Base-by-base conservation (phyloP, 805 yeast genomes). In the Pichia exigua region DNA sequence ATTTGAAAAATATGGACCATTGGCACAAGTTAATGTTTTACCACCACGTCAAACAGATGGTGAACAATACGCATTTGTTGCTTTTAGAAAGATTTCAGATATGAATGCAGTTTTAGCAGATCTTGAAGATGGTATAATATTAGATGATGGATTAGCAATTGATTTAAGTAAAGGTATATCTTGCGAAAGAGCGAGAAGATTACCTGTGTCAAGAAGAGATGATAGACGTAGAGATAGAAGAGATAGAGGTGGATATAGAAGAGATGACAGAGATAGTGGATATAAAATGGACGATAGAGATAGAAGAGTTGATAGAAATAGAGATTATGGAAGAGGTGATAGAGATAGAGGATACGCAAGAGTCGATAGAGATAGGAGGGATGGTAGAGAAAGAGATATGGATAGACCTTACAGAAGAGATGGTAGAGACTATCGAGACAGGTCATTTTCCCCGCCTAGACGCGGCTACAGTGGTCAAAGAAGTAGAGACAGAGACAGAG, bases 51-150 rank as follows among this genome's bases (percentile, higher is more conserved):
- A 76, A 28, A 75, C 75, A 51, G 82, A 78, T 57, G 81, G 81
- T 42, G 73, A 78, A 54, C 82, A 80, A 59, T 82, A 73, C 60
- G 87, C 85, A 9, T 82, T 81, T 65, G 85, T 82, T 26, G 84
- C 81, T 60, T 82, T 73, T 63, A 72, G 74, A 56, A 73, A 68
- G 47, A 59, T 67, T 17, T 78, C 75, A 55, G 81, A 77, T 60
- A 79, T 83, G 56, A 79, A 79, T 56, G 70, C 70, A 39, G 83
- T 85, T 11, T 59, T 82, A 18, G 73, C 70, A 42, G 69, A 64
- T 44, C 61, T 77, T 46, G 69, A 74, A 55, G 75, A 74, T n/a
- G 60, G 61, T 17, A 51, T 53, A 21, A 15, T 46, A 2, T 18
- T 59, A 2, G 56, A 48, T 32, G 51, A 56, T 41, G 70, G 72